Evolutionary conservation across 129 eudicot species (phyloP).

Genomic region (Gnaphalium uliginosum): DNA sequence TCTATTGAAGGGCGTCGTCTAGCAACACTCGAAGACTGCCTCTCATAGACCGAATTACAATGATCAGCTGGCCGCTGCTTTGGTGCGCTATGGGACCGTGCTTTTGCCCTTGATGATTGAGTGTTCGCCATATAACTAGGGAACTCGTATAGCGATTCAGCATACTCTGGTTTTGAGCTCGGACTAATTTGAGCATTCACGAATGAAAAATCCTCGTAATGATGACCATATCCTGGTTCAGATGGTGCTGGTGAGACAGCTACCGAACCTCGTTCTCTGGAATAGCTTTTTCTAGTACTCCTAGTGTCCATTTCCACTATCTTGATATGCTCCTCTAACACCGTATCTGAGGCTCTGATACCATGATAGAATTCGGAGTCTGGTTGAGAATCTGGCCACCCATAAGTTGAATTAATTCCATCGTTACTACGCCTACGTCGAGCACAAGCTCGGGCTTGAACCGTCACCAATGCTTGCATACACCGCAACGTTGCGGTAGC

Average conservation of each 20-base stretch:
- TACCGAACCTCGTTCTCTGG: slow-evolving; percentile 47
- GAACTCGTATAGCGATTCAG: slow-evolving; percentile 68
- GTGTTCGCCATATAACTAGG: slow-evolving; percentile 96
- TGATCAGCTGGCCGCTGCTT: slow-evolving; percentile 66
- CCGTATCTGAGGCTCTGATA: slow-evolving; percentile 23
- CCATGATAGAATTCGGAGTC: slow-evolving; percentile 27
- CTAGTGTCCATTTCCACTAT: slow-evolving; percentile 85
- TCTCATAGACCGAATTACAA: slow-evolving; percentile 30
- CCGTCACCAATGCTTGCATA: slow-evolving; percentile 85
- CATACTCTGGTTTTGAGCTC: slow-evolving; percentile 54
- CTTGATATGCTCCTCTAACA: slow-evolving; percentile 76
- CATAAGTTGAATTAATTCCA: slow-evolving; percentile 1
- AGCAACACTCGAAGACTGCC: slow-evolving; percentile 49
- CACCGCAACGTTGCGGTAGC: slow-evolving; percentile 81
- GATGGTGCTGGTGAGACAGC: slow-evolving; percentile 73
- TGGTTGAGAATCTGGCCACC: slow-evolving; percentile 33
- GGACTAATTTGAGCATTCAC: slow-evolving; percentile 72
- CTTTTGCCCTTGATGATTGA: slow-evolving; percentile 83
- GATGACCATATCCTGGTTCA: slow-evolving; percentile 58
- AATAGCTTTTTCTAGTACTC: slow-evolving; percentile 64
- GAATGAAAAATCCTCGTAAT: slow-evolving; percentile 63
- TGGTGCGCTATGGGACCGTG: slow-evolving; percentile 85
- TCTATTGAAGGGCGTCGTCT: slow-evolving; percentile 70
- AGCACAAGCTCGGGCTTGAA: slow-evolving; percentile 84
- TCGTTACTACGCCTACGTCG: slow-evolving; percentile 51